phyloP scores from a whole-genome alignment of 164 flowering plant genomes.

The Vitis amurensis region DNA sequence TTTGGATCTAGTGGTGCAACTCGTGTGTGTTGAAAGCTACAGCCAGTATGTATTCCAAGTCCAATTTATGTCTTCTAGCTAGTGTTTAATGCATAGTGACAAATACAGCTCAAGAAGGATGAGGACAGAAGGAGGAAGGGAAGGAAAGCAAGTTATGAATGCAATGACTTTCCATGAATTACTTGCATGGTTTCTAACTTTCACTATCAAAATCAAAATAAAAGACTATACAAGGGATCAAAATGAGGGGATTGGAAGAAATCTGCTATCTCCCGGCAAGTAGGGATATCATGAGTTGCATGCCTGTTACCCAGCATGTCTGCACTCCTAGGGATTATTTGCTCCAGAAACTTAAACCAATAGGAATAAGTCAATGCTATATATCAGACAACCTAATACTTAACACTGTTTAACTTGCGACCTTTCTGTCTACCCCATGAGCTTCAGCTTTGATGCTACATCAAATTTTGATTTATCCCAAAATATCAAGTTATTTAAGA shows the following conservation, averaged over 20 bases:
- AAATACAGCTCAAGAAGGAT: conserved; percentile 6
- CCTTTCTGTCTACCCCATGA: too few species aligned
- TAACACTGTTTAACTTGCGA: too few species aligned
- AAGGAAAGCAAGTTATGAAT: conserved; percentile 3
- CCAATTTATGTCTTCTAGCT: background rate
- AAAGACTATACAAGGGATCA: background rate
- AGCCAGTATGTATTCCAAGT: background rate
- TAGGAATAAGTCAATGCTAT: too few species aligned
- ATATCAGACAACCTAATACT: too few species aligned
- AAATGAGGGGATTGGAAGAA: background rate
- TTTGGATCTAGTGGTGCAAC: background rate
- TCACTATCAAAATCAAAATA: background rate
- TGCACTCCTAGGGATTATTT: background rate
- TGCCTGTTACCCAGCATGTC: background rate
- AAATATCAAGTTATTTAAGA: too few species aligned
- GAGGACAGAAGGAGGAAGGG: background rate
- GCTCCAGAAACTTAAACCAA: too few species aligned
- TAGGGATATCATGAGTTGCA: background rate
- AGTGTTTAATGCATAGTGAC: conserved; percentile 4
- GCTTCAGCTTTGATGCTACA: too few species aligned
- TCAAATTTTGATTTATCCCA: too few species aligned
- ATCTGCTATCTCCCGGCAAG: background rate
- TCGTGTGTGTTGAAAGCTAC: background rate
- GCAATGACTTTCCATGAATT: conserved; percentile 6
- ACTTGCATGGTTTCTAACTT: conserved; percentile 5